Evolutionary conservation across 73 alveolate species (phyloP), one percentile per base, ranked within the genome.

Genomic region (Paramecium tetraurelia): DNA sequence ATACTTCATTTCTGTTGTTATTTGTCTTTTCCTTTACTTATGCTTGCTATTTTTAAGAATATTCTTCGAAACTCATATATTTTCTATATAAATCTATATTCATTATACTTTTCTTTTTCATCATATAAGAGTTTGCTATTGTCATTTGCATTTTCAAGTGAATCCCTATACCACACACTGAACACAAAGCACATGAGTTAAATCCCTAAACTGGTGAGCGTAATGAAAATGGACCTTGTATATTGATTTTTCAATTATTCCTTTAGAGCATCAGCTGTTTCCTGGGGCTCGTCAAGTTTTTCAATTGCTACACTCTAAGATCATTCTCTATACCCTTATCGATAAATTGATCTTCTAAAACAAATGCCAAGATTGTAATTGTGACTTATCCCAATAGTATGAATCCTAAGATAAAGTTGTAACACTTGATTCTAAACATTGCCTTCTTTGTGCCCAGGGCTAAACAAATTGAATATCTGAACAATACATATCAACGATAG

Each of bases 21-120:
- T 80, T 27, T 1, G 90, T 21, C 21, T 80, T 80, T 1, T 44
- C 76, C 21, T 80, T 46, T 20, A 48, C 70, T 21, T 80, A 59
- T 43, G 48, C 76, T 48, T 80, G 7, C 8, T 80, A 46, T 80
- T 46, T 44, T 80, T n/a, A 20, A 0, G 36, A 80, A 80, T 80
- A 80, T 31, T 80, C 90, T 41, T 80, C 90, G 18, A 80, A 44
- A 80, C 76, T 80, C 75, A 80, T 80, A 43, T 80, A 80, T 80
- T 80, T 80, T 80, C 90, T 80, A 43, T 12, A 35, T 12, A 33
- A 43, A 24, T 35, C 48, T 80, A 43, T 44, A 80, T 48, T 75
- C 41, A n/a, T 44, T 38, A 36, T 80, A 80, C 90, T 80, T 80
- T 8, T 80, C 70, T 80, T 80, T 80, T 35, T 80, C 90, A 80